Conservation (phyloP, 2,329 filamentous ascomycete species). For the Bipolaris sorokiniana region DNA sequence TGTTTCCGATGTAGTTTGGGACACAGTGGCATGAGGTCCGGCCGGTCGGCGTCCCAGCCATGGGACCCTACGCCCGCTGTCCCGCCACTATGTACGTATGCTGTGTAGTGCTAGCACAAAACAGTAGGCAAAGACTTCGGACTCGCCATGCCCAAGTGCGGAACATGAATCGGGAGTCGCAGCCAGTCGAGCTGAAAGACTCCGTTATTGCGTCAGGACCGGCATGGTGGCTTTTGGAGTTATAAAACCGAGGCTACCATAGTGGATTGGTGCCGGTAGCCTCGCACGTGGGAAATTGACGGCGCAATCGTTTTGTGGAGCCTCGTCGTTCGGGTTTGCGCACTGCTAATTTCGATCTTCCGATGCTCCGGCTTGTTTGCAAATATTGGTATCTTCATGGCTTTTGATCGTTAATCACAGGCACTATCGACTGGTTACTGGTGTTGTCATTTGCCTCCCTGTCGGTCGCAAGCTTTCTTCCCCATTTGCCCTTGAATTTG, state of each 20-base stretch:
- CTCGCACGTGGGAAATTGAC: not conserved
- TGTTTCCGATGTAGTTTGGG: not conserved
- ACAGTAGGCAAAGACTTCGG: not conserved
- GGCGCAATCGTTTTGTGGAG: not conserved
- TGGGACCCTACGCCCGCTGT: not conserved
- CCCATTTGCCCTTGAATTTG: constrained; percentile 36
- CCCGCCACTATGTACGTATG: not conserved
- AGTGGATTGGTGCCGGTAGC: no score
- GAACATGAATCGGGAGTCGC: not conserved
- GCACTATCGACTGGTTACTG: not conserved
- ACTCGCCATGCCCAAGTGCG: not conserved
- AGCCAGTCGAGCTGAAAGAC: not conserved
- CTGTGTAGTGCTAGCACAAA: not conserved
- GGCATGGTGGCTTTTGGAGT: not conserved
- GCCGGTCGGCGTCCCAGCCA: not conserved
- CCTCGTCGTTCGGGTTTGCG: not conserved
- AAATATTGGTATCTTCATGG: not conserved
- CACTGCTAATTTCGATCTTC: not conserved
- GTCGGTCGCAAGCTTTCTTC: constrained; percentile 16
- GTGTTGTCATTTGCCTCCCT: not conserved
- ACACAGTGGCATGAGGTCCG: not conserved
- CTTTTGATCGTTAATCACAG: not conserved
- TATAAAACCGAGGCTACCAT: not conserved
- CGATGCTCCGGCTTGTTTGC: not conserved
- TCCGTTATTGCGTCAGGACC: not conserved